Evolutionary conservation across 1,139 yeast species (phyloP).

Genomic region (Eremothecium gossypii): DNA sequence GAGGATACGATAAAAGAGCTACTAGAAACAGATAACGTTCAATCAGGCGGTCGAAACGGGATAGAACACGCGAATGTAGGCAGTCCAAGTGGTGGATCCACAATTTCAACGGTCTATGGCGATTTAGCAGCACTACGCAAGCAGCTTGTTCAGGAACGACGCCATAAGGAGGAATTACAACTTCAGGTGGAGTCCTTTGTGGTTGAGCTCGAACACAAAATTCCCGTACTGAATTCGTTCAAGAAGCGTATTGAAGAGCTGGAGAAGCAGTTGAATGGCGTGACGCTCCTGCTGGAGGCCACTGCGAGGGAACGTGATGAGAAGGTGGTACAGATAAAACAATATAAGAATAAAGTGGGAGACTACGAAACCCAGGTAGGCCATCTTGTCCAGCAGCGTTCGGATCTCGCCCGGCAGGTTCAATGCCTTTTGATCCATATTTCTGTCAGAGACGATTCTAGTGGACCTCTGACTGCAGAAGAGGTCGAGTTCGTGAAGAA

Average conservation of each 20-base stretch:
- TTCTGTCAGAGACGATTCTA: conserved; percentile 42
- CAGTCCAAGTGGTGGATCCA: conserved; percentile 1
- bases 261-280: conserved; percentile 44
- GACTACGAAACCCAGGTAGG: conserved; percentile 34
- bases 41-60: conserved; percentile 11
- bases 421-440: conserved; percentile 63
- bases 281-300: conserved; percentile 39
- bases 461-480: conserved; percentile 47
- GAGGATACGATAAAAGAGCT: conserved; percentile 38
- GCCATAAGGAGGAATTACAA: conserved; percentile 63
- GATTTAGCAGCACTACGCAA: conserved; percentile 60
- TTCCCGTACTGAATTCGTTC: conserved; percentile 69
- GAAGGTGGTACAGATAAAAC: conserved; percentile 25
- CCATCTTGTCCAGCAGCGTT: conserved; percentile 45
- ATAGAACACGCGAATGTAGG: conserved; percentile 20
- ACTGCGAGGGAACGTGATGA: conserved; percentile 36
- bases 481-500: conserved; percentile 44
- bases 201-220: conserved; percentile 66
- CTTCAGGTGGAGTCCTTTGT: conserved; percentile 63
- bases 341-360: conserved; percentile 28
- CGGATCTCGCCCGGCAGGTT: conserved; percentile 73
- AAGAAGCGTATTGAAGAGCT: conserved; percentile 42
- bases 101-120: conserved; percentile 23
- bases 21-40: conserved; percentile 15
- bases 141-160: conserved; percentile 59